A percentile compares a stretch with the other conserved stretches of the same genome.
Evolutionary conservation across 371 early-diverging fungal species (phyloP).

Genomic region (Amoeboaphelidium protococcarum): DNA sequence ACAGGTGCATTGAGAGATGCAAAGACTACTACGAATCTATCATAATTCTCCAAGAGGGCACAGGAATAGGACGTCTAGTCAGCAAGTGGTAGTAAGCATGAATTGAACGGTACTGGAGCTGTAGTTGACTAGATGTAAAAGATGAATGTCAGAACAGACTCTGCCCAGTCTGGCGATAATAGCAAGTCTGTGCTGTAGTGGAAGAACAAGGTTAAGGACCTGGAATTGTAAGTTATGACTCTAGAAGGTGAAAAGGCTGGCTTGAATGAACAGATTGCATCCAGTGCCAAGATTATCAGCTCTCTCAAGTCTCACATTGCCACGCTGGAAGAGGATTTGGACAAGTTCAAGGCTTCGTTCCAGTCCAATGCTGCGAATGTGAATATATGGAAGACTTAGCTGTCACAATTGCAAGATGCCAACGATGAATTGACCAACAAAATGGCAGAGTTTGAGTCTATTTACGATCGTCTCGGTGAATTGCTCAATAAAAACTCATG

Average conservation of each 20-base stretch:
- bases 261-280: not conserved
- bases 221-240: not conserved
- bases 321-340: not conserved
- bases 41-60: too few species aligned
- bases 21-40: too few species aligned
- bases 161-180: too few species aligned
- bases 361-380: not conserved
- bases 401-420: not conserved
- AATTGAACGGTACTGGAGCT: too few species aligned
- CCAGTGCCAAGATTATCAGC: not conserved
- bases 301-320: not conserved
- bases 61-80: too few species aligned
- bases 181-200: too few species aligned
- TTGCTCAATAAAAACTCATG: not conserved
- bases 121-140: too few species aligned
- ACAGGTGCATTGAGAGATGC: too few species aligned
- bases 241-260: not conserved
- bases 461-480: not conserved
- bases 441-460: not conserved
- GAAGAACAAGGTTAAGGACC: not conserved
- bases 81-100: too few species aligned
- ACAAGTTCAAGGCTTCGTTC: not conserved
- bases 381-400: not conserved
- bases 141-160: too few species aligned
- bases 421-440: not conserved